Evolutionary conservation across 495 filamentous ascomycete genomes (phyloP).

Genomic region (Cryomyces minteri): DNA sequence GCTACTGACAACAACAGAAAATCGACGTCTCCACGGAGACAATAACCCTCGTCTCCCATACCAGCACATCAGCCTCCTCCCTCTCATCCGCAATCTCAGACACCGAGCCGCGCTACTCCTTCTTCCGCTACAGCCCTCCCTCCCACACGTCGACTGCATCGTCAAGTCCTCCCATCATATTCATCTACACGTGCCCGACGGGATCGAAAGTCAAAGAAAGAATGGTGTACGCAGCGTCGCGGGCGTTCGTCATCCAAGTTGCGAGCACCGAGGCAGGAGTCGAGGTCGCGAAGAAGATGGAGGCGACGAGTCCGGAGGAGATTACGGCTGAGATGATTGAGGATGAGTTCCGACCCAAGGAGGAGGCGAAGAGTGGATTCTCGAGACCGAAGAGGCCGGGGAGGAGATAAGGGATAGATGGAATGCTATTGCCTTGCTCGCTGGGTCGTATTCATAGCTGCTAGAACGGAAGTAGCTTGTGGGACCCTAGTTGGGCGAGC

Average conservation of each 20-base stretch:
- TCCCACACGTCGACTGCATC: background rate
- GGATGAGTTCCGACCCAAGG: slow-evolving; percentile 59
- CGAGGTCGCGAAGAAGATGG: slow-evolving; percentile 58
- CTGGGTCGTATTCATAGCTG: background rate
- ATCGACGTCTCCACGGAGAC: slow-evolving; percentile 63
- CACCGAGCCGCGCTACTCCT: slow-evolving; percentile 75
- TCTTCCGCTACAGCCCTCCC: slow-evolving; percentile 57
- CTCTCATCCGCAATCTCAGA: slow-evolving; percentile 46
- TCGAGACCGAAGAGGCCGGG: slow-evolving; percentile 83
- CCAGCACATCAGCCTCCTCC: slow-evolving; percentile 27
- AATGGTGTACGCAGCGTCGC: slow-evolving; percentile 86
- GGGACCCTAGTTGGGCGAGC: too few species aligned
- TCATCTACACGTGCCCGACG: slow-evolving; percentile 85
- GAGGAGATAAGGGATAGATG: slow-evolving; percentile 8
- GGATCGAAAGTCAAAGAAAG: slow-evolving; percentile 71
- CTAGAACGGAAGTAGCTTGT: too few species aligned
- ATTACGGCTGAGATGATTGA: slow-evolving; percentile 51
- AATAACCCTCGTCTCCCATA: slow-evolving; percentile 48
- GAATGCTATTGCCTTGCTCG: background rate
- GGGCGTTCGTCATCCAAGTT: slow-evolving; percentile 46
- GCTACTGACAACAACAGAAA: slow-evolving; percentile 24
- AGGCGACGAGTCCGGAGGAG: slow-evolving; percentile 56
- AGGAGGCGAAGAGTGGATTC: slow-evolving; percentile 55
- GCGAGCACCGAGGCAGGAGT: slow-evolving; percentile 54
- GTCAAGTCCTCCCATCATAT: slow-evolving; percentile 38